These are phyloP conservation scores for Debaryomyces hansenii DNA, from an alignment of 805 yeast genomes.

Conservation along the genomic window DNA sequence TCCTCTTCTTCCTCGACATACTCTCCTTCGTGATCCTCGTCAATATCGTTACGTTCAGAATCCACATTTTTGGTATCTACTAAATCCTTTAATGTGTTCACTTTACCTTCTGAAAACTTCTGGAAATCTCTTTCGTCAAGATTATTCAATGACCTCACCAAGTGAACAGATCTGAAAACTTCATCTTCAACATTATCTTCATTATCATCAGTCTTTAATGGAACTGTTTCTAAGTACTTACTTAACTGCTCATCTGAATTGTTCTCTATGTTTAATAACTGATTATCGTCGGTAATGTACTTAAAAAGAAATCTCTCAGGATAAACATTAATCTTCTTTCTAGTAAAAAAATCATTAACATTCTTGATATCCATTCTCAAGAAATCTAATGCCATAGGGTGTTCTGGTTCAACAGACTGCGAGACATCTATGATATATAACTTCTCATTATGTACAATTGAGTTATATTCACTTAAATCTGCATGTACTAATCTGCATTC, in stretches of 20 bases:
- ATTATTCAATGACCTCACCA: constrained; percentile 78
- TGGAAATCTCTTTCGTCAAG: constrained; percentile 88
- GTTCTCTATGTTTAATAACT: constrained; percentile 33
- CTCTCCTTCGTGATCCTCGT: constrained; percentile 21
- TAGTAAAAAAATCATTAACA: constrained; percentile 81
- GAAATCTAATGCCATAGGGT: constrained; percentile 94
- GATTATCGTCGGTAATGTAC: constrained; percentile 59
- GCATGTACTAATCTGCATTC: constrained; percentile 93
- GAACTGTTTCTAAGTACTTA: constrained; percentile 48
- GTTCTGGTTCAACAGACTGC: constrained; percentile 96
- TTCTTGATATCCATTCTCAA: constrained; percentile 97
- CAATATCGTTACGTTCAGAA: constrained; percentile 10
- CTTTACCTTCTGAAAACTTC: constrained; percentile 75
- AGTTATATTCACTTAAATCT: constrained; percentile 92
- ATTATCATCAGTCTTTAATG: constrained; percentile 53
- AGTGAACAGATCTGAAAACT: constrained; percentile 76
- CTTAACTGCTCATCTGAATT: constrained; percentile 45
- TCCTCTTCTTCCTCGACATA: constrained; percentile 13
- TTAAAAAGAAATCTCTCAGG: constrained; percentile 82
- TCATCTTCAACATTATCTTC: constrained; percentile 72
- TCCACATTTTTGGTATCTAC: constrained; percentile 31
- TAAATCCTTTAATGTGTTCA: constrained; percentile 70
- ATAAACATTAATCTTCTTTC: constrained; percentile 70
- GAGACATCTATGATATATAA: constrained; percentile 94
- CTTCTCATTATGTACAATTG: constrained; percentile 76